Conservation (phyloP, 2,329 filamentous ascomycete genomes). For the Penicillium fuscoglaucum region DNA sequence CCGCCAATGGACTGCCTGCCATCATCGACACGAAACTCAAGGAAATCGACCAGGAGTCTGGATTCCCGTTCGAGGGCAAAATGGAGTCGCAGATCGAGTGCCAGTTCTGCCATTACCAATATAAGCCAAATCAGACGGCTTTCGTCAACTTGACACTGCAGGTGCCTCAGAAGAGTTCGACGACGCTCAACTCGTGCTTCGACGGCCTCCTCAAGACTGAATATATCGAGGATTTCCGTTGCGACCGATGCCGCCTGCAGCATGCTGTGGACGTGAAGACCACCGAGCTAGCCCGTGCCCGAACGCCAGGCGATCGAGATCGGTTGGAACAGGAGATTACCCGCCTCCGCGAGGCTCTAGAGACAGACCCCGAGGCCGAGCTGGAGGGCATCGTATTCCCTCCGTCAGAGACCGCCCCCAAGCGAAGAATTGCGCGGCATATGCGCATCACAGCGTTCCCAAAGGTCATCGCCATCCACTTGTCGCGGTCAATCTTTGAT, state of each 20-base stretch:
- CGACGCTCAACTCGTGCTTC: slow-evolving; percentile 82
- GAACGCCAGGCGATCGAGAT: slow-evolving; percentile 54
- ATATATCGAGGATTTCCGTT: slow-evolving; percentile 95
- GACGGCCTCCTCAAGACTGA: slow-evolving; percentile 94
- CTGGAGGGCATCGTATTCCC: slow-evolving; percentile 74
- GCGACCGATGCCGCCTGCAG: slow-evolving; percentile 85
- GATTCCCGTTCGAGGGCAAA: slow-evolving; percentile 88
- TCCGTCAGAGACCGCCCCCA: slow-evolving; percentile 71
- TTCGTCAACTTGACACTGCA: slow-evolving; percentile 92
- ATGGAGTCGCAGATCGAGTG: slow-evolving; percentile 96
- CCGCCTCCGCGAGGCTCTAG: slow-evolving; percentile 68
- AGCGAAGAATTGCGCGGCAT: slow-evolving; percentile 80
- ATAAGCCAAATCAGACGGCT: slow-evolving; percentile 75
- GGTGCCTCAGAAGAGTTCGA: slow-evolving; percentile 79
- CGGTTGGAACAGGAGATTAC: slow-evolving; percentile 60
- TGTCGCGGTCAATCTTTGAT: slow-evolving; percentile 92
- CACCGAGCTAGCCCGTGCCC: slow-evolving; percentile 58
- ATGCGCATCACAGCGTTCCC: slow-evolving; percentile 86
- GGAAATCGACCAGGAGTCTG: slow-evolving; percentile 45
- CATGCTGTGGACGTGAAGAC: slow-evolving; percentile 70
- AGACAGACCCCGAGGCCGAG: slow-evolving; percentile 76
- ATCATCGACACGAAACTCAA: slow-evolving; percentile 42
- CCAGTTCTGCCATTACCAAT: slow-evolving; percentile 83
- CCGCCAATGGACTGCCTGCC: slow-evolving; percentile 33
- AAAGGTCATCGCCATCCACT: slow-evolving; percentile 84